Evolutionary conservation across 2,329 filamentous ascomycete genomes (phyloP).

Genomic region (Apiospora koreana): DNA sequence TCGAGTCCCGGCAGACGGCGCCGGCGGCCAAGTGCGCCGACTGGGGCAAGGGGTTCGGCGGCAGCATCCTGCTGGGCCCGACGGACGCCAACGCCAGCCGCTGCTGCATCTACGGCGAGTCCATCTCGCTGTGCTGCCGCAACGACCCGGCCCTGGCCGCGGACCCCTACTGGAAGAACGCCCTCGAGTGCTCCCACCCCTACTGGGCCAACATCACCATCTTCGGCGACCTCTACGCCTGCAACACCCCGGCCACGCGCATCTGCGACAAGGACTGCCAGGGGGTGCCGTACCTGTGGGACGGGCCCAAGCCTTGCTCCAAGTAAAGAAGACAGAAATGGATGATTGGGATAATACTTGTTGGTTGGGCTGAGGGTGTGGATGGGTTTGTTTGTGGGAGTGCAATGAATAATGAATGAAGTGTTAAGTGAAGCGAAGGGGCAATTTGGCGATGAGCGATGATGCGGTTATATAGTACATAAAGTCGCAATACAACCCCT

Average conservation of each 20-base stretch:
- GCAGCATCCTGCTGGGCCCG: background rate
- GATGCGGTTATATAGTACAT: too few species aligned
- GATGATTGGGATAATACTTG: too few species aligned
- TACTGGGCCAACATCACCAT: background rate
- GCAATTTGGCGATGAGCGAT: too few species aligned
- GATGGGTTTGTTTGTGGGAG: too few species aligned
- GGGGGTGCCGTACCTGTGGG: background rate
- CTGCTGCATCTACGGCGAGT: constrained; percentile 1
- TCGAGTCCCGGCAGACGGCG: background rate
- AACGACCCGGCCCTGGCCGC: background rate
- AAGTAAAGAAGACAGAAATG: background rate
- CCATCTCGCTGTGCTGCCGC: background rate
- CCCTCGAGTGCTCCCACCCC: background rate
- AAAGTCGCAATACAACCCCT: too few species aligned
- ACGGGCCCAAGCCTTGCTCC: background rate
- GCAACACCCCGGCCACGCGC: background rate
- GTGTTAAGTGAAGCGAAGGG: too few species aligned
- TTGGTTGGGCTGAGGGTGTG: too few species aligned
- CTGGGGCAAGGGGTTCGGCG: background rate
- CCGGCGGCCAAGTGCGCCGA: background rate
- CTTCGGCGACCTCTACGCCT: background rate
- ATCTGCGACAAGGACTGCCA: background rate
- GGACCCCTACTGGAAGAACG: background rate
- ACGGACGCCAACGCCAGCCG: background rate
- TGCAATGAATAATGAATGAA: too few species aligned